Conservation (phyloP, 768 basidiomycete species). For the Hericium rajendrae region DNA sequence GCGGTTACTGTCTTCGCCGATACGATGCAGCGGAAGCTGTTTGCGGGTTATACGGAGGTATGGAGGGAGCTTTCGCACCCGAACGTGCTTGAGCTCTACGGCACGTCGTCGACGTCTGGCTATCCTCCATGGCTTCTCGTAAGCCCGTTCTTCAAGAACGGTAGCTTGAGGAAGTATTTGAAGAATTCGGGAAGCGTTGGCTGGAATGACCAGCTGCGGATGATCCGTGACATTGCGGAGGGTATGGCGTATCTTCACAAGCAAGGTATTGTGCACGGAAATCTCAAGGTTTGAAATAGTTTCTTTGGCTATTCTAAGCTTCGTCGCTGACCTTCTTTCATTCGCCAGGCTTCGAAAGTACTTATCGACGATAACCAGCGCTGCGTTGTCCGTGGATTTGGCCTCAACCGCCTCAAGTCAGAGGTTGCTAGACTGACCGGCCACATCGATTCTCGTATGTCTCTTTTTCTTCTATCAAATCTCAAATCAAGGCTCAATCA, state of each 20-base stretch:
- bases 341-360: conserved; percentile 57
- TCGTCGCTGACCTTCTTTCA: no score
- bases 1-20: conserved; percentile 66
- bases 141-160: conserved; percentile 43
- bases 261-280: conserved; percentile 64
- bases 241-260: conserved; percentile 78
- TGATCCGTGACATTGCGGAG: conserved; percentile 64
- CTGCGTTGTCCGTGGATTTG: conserved; percentile 77
- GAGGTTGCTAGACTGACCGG: no score
- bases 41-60: conserved; percentile 59
- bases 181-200: conserved; percentile 23
- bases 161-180: conserved; percentile 53
- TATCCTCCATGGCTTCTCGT: conserved; percentile 67
- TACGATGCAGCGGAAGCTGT: conserved; percentile 50
- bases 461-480: no score
- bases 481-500: conserved; percentile 14
- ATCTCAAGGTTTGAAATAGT: conserved; percentile 52
- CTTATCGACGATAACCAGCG: conserved; percentile 56
- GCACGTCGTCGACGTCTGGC: conserved; percentile 63
- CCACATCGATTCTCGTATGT: no score
- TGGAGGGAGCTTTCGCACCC: conserved; percentile 64
- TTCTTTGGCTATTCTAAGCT: background rate
- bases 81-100: conserved; percentile 64
- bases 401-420: conserved; percentile 69
- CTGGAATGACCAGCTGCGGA: conserved; percentile 40